phyloP scores from a whole-genome alignment of 2,329 filamentous ascomycete species.

The Aspergillus calidoustus region DNA sequence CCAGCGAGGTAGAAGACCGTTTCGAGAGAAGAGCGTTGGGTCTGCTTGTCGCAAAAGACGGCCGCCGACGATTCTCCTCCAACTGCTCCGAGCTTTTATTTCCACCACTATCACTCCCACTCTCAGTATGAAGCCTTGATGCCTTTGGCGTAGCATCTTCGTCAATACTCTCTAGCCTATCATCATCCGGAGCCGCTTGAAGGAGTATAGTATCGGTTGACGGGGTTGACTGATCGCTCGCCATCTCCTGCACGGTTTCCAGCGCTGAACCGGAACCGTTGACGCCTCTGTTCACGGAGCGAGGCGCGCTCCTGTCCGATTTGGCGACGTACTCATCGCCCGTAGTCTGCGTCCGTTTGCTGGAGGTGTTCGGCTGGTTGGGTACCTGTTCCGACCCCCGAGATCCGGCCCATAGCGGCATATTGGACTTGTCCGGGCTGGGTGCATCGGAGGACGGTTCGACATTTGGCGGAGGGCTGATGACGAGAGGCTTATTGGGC shows the following conservation, averaged over 20 bases:
- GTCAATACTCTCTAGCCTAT: conserved; percentile 40
- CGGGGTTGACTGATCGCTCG: conserved; percentile 76
- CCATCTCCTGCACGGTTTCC: conserved; percentile 86
- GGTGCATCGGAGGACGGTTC: conserved; percentile 67
- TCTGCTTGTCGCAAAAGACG: conserved; percentile 45
- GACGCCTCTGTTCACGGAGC: conserved; percentile 62
- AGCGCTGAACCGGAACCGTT: conserved; percentile 67
- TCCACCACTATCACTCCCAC: conserved; percentile 60
- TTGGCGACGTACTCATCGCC: conserved; percentile 36
- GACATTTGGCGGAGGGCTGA: conserved; percentile 57
- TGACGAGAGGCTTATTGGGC: conserved; percentile 68
- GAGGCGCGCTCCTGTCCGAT: conserved; percentile 45
- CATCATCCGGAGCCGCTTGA: conserved; percentile 44
- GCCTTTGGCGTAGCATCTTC: conserved; percentile 45
- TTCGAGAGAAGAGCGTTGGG: conserved; percentile 63
- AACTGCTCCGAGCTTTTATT: conserved; percentile 43
- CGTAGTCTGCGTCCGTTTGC: conserved; percentile 35
- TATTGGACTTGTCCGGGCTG: conserved; percentile 66
- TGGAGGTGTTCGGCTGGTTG: conserved; percentile 42
- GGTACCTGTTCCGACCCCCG: conserved; percentile 37
- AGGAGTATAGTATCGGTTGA: conserved; percentile 48
- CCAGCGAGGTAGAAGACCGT: conserved; percentile 70
- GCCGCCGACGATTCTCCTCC: conserved; percentile 42
- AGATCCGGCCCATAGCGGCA: conserved; percentile 40
- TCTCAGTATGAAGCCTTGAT: conserved; percentile 59